phyloP scores from a whole-genome alignment of 331 rosid species.

The Rhamnella rubrinervis region DNA sequence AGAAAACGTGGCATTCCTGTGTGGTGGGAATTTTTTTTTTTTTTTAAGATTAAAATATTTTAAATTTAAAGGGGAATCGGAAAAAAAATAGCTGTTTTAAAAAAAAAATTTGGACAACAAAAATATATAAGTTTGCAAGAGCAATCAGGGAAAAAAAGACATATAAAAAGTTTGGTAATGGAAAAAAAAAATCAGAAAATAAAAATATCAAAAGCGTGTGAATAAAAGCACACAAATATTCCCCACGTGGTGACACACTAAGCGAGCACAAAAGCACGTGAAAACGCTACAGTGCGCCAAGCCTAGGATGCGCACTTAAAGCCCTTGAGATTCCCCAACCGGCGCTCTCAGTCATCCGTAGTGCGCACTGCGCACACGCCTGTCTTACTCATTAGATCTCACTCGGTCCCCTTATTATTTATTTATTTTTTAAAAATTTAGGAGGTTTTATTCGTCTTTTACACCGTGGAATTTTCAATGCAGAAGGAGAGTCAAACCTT shows the following conservation, averaged over 20 bases:
- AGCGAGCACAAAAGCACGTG: not conserved
- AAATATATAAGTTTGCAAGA: too few relatives aligned
- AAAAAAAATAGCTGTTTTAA: too few relatives aligned
- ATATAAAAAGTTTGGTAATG: too few relatives aligned
- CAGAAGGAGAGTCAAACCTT: not conserved
- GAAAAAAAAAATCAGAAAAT: too few relatives aligned
- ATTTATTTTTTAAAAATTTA: not conserved
- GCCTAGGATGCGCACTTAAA: not conserved
- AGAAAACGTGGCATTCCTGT: too few relatives aligned
- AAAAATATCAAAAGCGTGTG: too few relatives aligned
- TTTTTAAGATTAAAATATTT: too few relatives aligned
- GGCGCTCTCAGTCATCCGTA: not conserved
- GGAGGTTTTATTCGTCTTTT: not conserved
- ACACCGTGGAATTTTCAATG: not conserved
- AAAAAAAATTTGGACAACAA: too few relatives aligned
- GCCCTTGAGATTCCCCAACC: not conserved
- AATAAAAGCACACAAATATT: not conserved
- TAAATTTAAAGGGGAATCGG: too few relatives aligned
- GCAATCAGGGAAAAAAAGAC: too few relatives aligned
- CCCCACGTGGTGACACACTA: not conserved
- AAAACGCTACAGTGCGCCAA: not conserved
- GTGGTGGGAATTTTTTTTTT: too few relatives aligned
- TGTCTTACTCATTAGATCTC: not conserved
- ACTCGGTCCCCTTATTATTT: too few relatives aligned
- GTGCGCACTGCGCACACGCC: constrained; percentile 8